Evolutionary conservation across 2,329 filamentous ascomycete species (phyloP).

Genomic region (Exserohilum turcica): DNA sequence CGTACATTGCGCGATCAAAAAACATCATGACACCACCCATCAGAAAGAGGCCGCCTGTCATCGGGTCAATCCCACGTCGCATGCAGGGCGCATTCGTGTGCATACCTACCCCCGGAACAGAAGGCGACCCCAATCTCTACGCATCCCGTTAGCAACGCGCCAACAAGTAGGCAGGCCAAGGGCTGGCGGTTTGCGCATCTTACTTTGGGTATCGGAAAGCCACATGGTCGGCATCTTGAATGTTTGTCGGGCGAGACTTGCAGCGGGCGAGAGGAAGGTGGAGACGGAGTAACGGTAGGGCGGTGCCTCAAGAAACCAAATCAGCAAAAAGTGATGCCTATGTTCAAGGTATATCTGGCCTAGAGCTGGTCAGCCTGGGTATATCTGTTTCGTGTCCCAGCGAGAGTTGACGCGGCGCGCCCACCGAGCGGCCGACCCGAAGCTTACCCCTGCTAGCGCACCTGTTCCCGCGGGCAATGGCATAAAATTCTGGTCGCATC

Average conservation of each 20-base stretch:
- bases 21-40: constrained; percentile 94
- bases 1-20: constrained; percentile 94
- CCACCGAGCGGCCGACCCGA: constrained; percentile 13
- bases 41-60: constrained; percentile 86
- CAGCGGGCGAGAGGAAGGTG: constrained; percentile 7
- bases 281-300: background rate
- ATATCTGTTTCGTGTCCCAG: constrained; percentile 40
- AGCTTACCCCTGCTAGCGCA: constrained; percentile 32
- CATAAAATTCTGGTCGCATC: constrained; percentile 19
- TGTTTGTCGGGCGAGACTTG: background rate
- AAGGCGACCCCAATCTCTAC: constrained; percentile 96
- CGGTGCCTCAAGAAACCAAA: background rate
- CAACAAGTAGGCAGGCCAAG: background rate
- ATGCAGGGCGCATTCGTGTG: constrained; percentile 25
- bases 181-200: constrained; percentile 45
- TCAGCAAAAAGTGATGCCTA: constrained; percentile 5
- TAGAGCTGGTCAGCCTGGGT: constrained; percentile 10
- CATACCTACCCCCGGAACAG: constrained; percentile 88
- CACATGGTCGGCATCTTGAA: constrained; percentile 80
- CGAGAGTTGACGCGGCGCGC: constrained; percentile 20
- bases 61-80: constrained; percentile 9
- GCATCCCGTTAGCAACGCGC: constrained; percentile 10
- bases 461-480: constrained; percentile 21
- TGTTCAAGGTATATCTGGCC: constrained; percentile 11
- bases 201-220: constrained; percentile 95